Percentiles rank a stretch among this genome's conserved stretches.
Evolutionary conservation across 805 yeast genomes (phyloP).

Genomic region (Teunomyces lycoperdinae): DNA sequence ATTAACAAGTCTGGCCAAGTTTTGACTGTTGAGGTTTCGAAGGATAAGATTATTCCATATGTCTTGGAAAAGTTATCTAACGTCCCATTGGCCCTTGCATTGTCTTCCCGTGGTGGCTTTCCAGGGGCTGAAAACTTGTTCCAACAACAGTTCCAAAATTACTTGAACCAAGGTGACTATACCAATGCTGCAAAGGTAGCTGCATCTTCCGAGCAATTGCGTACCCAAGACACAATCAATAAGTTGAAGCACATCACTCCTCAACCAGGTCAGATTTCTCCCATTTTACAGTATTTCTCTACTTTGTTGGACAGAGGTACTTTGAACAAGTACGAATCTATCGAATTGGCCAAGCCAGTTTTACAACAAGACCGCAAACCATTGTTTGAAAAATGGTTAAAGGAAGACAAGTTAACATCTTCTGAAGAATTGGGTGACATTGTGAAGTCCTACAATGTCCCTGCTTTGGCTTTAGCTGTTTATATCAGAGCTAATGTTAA

Average conservation of each 20-base stretch:
- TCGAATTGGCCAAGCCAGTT: slow-evolving; percentile 93
- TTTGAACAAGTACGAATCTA: slow-evolving; percentile 88
- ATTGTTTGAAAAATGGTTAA: slow-evolving; percentile 92
- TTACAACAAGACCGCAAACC: slow-evolving; percentile 93
- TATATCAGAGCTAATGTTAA: slow-evolving; percentile 81
- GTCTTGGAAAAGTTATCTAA: slow-evolving; percentile 82
- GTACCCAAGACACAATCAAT: slow-evolving; percentile 93
- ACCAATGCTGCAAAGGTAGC: slow-evolving; percentile 94
- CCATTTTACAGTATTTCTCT: slow-evolving; percentile 88
- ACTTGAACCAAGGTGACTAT: slow-evolving; percentile 81
- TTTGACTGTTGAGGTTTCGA: slow-evolving; percentile 84
- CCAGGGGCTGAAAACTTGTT: slow-evolving; percentile 96
- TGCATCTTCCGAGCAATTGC: slow-evolving; percentile 86
- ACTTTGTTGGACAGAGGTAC: slow-evolving; percentile 90
- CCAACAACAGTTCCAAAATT: slow-evolving; percentile 85
- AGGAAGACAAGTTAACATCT: slow-evolving; percentile 88
- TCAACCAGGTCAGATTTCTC: slow-evolving; percentile 92
- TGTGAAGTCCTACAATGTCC: slow-evolving; percentile 78
- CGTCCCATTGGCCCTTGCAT: slow-evolving; percentile 77
- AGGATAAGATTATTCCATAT: slow-evolving; percentile 83
- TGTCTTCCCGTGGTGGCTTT: slow-evolving; percentile 93
- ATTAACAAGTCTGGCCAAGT: slow-evolving; percentile 96
- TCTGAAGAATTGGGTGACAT: slow-evolving; percentile 98
- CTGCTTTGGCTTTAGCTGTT: slow-evolving; percentile 84
- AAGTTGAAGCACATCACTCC: slow-evolving; percentile 88